Conservation (phyloP, 2,329 filamentous ascomycete genomes). For the Cryphonectria japonica region DNA sequence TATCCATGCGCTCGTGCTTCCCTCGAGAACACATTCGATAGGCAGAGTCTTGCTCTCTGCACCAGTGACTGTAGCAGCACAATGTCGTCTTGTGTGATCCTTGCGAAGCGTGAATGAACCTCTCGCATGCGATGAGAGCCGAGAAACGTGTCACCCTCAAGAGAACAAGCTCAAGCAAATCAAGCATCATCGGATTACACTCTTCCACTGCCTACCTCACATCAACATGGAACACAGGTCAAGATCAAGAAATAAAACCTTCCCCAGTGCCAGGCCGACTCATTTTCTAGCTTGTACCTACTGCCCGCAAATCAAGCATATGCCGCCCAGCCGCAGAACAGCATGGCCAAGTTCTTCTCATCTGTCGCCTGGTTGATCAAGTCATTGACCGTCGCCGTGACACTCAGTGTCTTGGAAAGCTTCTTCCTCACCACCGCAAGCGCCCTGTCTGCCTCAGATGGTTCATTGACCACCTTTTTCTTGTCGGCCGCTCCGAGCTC, state of each 20-base stretch:
- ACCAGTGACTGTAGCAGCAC: neutral
- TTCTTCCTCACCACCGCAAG: slow-evolving; percentile 96
- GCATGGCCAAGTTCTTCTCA: slow-evolving; percentile 85
- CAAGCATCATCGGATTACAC: neutral
- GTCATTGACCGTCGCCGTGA: slow-evolving; percentile 94
- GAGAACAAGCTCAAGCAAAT: neutral
- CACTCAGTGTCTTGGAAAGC: slow-evolving; percentile 88
- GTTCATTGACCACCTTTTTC: slow-evolving; percentile 58
- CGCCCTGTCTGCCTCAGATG: slow-evolving; percentile 83
- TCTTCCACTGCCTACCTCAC: no score
- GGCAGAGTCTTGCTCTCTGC: neutral
- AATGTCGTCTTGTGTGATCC: neutral
- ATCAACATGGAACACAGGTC: neutral
- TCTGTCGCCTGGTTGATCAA: slow-evolving; percentile 95
- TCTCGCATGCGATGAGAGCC: neutral
- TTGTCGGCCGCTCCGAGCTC: slow-evolving; percentile 41
- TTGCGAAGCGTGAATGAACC: neutral
- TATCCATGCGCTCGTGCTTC: no score
- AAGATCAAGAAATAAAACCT: neutral
- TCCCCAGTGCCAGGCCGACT: neutral
- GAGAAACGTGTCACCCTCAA: neutral
- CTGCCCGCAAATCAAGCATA: slow-evolving; percentile 40
- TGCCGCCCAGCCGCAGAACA: slow-evolving; percentile 70
- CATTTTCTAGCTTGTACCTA: no score
- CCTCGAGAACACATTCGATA: neutral